Base-by-base conservation (phyloP, 2,329 filamentous ascomycete species). In the Dothideomycetes sp. region DNA sequence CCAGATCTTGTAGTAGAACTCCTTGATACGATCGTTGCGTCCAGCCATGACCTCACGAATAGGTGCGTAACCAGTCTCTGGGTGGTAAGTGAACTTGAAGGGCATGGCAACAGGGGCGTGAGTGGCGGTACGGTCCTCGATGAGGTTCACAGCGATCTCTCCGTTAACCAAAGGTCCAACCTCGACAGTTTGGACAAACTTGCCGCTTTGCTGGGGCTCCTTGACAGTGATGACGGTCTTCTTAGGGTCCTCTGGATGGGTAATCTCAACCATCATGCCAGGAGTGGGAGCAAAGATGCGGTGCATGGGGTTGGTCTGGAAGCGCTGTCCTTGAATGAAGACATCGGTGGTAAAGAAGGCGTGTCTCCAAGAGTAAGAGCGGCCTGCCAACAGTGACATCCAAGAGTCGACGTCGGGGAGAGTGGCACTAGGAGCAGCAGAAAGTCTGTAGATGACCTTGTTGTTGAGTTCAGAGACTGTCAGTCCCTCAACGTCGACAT, bases 1-100 rank as follows among this genome's bases (percentile, higher is more conserved):
- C 91, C 91, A 98, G 49, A 93, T 81, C 51, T 81, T 80, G 79
- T 94, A 98, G 73, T 98, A 98, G 62, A 98, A 98, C 63, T 94
- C 85, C 72, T 98, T 98, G 71, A 98, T 96, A 48, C 86, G 84
- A 58, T 98, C 89, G 59, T 98, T 98, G 56, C 91, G 86, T 40
- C 77, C 82, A 27, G 87, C 77, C 91, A 98, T 98, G 47, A 96
- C 83, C 63, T 98, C 91, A 45, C 82, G 82, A 50, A 98, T 94
- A 14, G 91, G 91, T n/a, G 93, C 89, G 58, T 95, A 98, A 19
- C 91, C 91, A 41, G 86, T 82, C 63, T 96, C 89, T 2, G 91
- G 91, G 58, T 88, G 84, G 65, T 98, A 98, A 4, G 76, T 85
- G 68, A 96, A 96, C 57, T 80, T 77, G 49, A 98, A 78, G 16